Conservation (phyloP, 257 asterid genomes). For the Ligustrum vulgare region DNA sequence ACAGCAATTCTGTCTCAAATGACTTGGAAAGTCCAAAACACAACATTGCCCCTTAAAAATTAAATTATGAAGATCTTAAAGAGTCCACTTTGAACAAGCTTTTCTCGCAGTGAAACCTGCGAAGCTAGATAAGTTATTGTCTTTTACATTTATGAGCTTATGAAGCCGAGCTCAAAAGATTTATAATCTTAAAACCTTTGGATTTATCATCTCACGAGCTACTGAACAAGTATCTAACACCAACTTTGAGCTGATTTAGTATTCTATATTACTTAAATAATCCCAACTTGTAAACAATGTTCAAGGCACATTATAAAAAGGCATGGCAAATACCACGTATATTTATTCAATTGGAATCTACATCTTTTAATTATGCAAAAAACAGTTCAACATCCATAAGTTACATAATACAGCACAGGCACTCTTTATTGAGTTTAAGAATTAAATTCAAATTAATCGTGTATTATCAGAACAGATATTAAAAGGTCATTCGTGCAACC, state of each 20-base stretch:
- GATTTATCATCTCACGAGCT: not conserved
- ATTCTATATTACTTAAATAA: not conserved
- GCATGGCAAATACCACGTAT: not conserved
- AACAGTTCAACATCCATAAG: not conserved
- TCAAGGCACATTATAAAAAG: not conserved
- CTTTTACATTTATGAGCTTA: not conserved
- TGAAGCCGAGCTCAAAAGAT: not conserved
- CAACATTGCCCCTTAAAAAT: not conserved
- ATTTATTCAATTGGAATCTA: not conserved
- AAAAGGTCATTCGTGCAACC: not conserved
- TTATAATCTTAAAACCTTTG: not conserved
- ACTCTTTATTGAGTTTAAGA: not conserved
- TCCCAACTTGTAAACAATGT: not conserved
- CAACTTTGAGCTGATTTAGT: not conserved
- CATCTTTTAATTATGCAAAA: not conserved
- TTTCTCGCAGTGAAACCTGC: not conserved
- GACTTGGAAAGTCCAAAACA: not conserved
- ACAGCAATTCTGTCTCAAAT: not conserved
- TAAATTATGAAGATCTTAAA: not conserved
- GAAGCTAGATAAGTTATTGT: not conserved
- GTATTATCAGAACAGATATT: not conserved
- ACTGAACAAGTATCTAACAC: not conserved
- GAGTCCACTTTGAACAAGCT: not conserved
- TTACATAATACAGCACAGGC: not conserved
- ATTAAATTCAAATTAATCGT: not conserved